Base-by-base conservation (phyloP, 306 rosid genomes). In the Prunus kanzakura region DNA sequence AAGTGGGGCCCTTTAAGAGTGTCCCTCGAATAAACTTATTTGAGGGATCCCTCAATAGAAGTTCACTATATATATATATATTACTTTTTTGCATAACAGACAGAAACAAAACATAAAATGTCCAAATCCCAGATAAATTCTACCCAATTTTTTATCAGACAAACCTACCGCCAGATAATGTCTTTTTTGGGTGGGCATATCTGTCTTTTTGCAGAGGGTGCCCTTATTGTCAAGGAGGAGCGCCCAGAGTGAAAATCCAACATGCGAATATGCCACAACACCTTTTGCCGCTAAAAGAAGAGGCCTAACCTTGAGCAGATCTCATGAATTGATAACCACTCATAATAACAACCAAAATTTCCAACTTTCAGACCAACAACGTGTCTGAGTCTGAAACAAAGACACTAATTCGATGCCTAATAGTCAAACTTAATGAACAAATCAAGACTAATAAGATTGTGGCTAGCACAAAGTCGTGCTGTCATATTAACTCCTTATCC, bases 401-500 rank as follows among this genome's bases (percentile, higher is more conserved):
- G 49, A 55, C 25, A 35, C 38, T 10, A 20, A 19, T 23, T 41
- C 35, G 56, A 61, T 63, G 66, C 25, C 69, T 4, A 6, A 49
- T 4, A 25, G 64, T 63, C 70, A 77, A 60, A 49, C 38, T 64
- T 61, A 61, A 25, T 67, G 47, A 8, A 76, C n/a, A 20, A 47
- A 8, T 1, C 3, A 62, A 29, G 67, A 62, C 41, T 62, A 30
- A 9, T 1, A 54, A 14, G 29, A 46, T 25, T 11, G 3, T 4
- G 46, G 27, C 3, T 22, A 41, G 52, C 20, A 7, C 60, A 30
- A 10, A 68, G 16, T 47, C 43, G 57, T 52, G 72, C 56, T 45
- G 38, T 67, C 55, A 13, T 3, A 13, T 1, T 43, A 20, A 25
- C 38, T 13, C 43, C 54, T 15, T 43, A 45, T 76, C 71, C 60